Conservation (phyloP, 441 rosid genomes). For the Bocquillonia castaneifolia region DNA sequence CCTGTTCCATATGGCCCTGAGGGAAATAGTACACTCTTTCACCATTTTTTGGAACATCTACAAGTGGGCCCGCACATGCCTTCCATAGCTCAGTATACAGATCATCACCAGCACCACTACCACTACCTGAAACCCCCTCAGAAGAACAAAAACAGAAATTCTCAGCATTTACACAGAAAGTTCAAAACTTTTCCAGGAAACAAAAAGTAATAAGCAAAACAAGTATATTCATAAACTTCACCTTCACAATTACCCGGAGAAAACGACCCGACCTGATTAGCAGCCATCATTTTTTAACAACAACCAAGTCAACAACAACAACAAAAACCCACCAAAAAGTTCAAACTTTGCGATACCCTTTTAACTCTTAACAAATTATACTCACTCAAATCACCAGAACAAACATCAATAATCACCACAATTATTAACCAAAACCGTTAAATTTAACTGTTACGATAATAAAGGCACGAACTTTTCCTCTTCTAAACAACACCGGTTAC, state of each 20-base stretch:
- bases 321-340: constrained; percentile 11
- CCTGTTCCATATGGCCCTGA: constrained; percentile 97
- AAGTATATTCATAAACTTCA: constrained; percentile 20
- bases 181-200: constrained; percentile 18
- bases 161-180: constrained; percentile 9
- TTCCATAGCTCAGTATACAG: constrained; percentile 81
- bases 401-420: constrained; percentile 19
- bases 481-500: constrained; percentile 3
- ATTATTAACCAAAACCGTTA: constrained; percentile 17
- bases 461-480: constrained; percentile 18
- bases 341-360: constrained; percentile 7
- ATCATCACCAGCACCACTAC: constrained; percentile 39
- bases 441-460: constrained; percentile 14
- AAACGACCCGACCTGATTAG: constrained; percentile 47
- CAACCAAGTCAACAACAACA: constrained; percentile 1
- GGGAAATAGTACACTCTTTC: constrained; percentile 89
- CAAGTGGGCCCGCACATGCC: constrained; percentile 91
- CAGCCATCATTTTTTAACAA: constrained; percentile 36
- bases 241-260: constrained; percentile 35
- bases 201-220: constrained; percentile 17
- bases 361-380: constrained; percentile 21
- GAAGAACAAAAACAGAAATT: constrained; percentile 14
- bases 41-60: constrained; percentile 62
- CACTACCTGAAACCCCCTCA: constrained; percentile 34
- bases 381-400: constrained; percentile 18